These are phyloP conservation scores for Voacanga thouarsii DNA, from an alignment of 257 asterid species.

Conservation along the genomic window DNA sequence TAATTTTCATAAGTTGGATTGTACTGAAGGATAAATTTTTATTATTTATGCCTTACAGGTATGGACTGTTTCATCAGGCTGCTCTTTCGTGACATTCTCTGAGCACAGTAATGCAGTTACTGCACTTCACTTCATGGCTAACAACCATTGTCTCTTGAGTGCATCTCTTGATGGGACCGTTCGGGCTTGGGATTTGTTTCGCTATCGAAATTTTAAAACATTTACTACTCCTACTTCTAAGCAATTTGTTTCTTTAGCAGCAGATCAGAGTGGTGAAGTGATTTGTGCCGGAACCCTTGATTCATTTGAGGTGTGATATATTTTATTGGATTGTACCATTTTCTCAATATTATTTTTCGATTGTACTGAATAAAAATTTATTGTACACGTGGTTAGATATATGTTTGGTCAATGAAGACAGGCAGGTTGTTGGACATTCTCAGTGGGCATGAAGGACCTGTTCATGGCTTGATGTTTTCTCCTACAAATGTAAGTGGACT, in stretches of 20 bases:
- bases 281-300: constrained; percentile 98
- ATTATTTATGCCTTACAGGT: constrained; percentile 53
- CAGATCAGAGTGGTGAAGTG: constrained; percentile 97
- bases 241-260: constrained; percentile 88
- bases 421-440: constrained; percentile 89
- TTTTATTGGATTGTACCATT: constrained; percentile 18
- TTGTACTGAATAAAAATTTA: constrained; percentile 28
- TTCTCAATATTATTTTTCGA: constrained; percentile 12
- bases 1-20: not conserved
- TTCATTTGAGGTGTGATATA: constrained; percentile 79
- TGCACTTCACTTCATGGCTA: constrained; percentile 87
- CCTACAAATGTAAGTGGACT: constrained; percentile 68
- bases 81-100: constrained; percentile 85
- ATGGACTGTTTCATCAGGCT: constrained; percentile 93
- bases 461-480: constrained; percentile 93
- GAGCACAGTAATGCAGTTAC: constrained; percentile 96
- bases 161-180: constrained; percentile 99
- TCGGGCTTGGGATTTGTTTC: constrained; percentile 94
- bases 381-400: constrained; percentile 46
- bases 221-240: constrained; percentile 90
- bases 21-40: constrained; percentile 9
- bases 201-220: constrained; percentile 93
- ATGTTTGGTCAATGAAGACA: constrained; percentile 99
- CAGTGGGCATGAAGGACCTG: constrained; percentile 98
- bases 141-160: constrained; percentile 83